Conservation (phyloP, 2,329 filamentous ascomycete species). For the Fusarium albidum region DNA sequence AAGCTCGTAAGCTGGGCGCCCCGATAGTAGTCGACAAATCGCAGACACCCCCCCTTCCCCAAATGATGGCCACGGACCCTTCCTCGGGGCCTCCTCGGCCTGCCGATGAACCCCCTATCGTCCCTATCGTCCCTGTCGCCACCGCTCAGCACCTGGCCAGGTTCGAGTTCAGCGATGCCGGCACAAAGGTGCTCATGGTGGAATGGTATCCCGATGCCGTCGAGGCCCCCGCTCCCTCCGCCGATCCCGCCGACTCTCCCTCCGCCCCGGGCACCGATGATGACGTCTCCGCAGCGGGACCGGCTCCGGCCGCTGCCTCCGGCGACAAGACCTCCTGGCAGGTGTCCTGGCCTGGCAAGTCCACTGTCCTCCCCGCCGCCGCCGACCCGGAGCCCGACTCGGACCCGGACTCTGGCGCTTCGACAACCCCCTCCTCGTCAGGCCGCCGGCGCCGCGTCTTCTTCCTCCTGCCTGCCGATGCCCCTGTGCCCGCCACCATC, state of each 20-base stretch:
- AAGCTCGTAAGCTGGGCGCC: neutral
- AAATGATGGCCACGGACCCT: conserved; percentile 39
- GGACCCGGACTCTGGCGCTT: conserved; percentile 43
- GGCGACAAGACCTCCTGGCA: conserved; percentile 62
- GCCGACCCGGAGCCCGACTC: conserved; percentile 46
- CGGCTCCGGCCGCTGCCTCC: conserved; percentile 16
- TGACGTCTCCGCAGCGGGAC: conserved; percentile 32
- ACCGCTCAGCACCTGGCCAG: conserved; percentile 62
- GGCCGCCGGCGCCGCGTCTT: conserved; percentile 72
- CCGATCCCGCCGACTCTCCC: conserved; percentile 13
- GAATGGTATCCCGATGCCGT: conserved; percentile 73
- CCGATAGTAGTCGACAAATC: conserved; percentile 21
- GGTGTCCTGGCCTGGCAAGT: conserved; percentile 85
- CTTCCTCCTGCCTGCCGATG: conserved; percentile 79
- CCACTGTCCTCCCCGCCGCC: conserved; percentile 72
- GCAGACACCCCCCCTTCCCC: too few relatives aligned
- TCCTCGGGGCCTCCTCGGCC: conserved; percentile 47
- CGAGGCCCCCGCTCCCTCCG: conserved; percentile 23
- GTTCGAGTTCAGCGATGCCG: conserved; percentile 88
- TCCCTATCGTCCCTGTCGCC: conserved; percentile 26
- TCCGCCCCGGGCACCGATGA: conserved; percentile 29
- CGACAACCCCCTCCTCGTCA: conserved; percentile 12
- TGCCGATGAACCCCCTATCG: conserved; percentile 34
- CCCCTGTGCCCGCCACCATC: conserved; percentile 75
- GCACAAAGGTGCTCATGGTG: conserved; percentile 92